Evolutionary conservation across 129 eudicot species (phyloP).

Genomic region (Ambrosia trifida): DNA sequence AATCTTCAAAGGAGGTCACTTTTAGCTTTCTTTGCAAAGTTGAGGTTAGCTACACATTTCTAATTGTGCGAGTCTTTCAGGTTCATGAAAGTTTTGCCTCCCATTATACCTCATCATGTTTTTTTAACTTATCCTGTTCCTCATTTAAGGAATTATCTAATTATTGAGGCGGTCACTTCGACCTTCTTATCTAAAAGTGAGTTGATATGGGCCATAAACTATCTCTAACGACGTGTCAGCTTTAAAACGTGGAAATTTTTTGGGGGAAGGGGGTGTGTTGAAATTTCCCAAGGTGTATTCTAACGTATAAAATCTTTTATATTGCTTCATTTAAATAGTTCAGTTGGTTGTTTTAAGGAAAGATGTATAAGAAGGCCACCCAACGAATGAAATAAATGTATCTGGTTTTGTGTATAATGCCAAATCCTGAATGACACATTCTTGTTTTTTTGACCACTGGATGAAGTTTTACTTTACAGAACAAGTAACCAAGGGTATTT

Average conservation of each 20-base stretch:
- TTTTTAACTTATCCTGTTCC: neutral
- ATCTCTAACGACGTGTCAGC: too few relatives aligned
- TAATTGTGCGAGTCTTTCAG: neutral
- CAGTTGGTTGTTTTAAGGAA: too few relatives aligned
- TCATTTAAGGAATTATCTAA: slow-evolving; percentile 1
- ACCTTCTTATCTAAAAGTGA: neutral
- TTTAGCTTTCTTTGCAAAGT: slow-evolving; percentile 81
- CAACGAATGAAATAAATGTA: neutral
- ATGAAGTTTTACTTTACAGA: neutral
- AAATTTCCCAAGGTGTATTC: too few relatives aligned
- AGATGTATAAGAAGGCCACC: too few relatives aligned
- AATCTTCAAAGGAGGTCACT: slow-evolving; percentile 62
- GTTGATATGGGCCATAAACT: neutral
- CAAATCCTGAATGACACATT: neutral
- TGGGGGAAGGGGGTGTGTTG: too few relatives aligned
- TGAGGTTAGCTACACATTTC: slow-evolving; percentile 54
- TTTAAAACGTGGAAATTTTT: too few relatives aligned
- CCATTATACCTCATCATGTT: neutral
- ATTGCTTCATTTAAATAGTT: too few relatives aligned
- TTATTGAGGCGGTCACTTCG: slow-evolving; percentile 9
- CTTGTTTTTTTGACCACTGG: neutral
- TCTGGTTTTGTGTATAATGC: neutral
- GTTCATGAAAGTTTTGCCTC: neutral
- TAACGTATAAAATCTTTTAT: too few relatives aligned
- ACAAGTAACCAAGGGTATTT: neutral